Evolutionary conservation across 345 rosid species (phyloP).

Genomic region (Raphanus raphanistrum): DNA sequence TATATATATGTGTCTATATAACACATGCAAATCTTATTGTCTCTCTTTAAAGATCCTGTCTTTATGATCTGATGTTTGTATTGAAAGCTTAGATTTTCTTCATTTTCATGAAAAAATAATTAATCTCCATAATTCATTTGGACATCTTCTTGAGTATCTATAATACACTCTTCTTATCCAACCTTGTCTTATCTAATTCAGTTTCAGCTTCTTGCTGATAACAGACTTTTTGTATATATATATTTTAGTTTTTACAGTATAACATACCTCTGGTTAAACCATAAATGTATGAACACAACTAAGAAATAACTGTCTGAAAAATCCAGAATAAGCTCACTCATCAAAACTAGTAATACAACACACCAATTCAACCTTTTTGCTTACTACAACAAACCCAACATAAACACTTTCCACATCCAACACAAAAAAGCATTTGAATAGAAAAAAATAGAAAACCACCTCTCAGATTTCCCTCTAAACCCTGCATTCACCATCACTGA

Average conservation of each 20-base stretch:
- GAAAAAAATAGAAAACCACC: not conserved
- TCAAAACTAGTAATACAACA: constrained; percentile 38
- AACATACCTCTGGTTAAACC: constrained; percentile 20
- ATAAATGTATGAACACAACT: constrained; percentile 23
- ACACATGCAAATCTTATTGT: constrained; percentile 27
- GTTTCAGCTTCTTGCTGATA: constrained; percentile 27
- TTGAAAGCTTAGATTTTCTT: constrained; percentile 4
- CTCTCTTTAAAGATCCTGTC: constrained; percentile 23
- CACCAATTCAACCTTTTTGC: constrained; percentile 42
- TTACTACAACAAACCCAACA: constrained; percentile 33
- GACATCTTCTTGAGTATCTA: constrained; percentile 18
- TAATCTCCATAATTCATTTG: not conserved
- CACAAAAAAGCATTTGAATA: constrained; percentile 15
- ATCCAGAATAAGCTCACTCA: constrained; percentile 43
- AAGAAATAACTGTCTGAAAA: constrained; percentile 30
- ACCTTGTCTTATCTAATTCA: constrained; percentile 25
- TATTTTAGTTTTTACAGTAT: not conserved
- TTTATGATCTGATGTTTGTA: constrained; percentile 25
- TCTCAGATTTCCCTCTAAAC: constrained; percentile 22
- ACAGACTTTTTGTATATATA: not conserved
- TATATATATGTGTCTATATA: not conserved
- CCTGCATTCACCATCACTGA: constrained; percentile 33
- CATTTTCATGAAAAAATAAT: not conserved
- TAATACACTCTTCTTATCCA: constrained; percentile 22
- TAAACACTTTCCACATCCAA: constrained; percentile 25